Base-by-base conservation (phyloP, 164 flowering plant genomes). In the Sextonia rubra region DNA sequence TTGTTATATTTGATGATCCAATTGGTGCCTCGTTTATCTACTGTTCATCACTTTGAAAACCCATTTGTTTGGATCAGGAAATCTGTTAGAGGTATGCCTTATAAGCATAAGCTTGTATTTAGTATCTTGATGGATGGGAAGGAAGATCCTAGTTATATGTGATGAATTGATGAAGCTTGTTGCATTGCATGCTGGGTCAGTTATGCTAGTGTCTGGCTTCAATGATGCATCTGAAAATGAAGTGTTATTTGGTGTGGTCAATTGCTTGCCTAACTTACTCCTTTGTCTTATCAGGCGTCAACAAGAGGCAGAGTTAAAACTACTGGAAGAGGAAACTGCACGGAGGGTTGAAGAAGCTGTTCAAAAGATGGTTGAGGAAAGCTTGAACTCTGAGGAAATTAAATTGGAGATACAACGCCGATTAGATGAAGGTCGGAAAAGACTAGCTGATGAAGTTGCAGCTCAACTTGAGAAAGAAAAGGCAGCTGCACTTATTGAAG, bases 81-180 rank as follows among this genome's bases (percentile, higher is more conserved):
- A 76, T 86, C 90, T 72, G 77, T 89, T 93, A 90, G 94, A 93
- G 98, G 99, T 95, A 93, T 93, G 97, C 97, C 92, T 86, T 86
- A 81, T 84, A 92, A 84, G 88, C 90, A 86, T 83, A 79, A 85
- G 83, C 88, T 85, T 86, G 78, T 81, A 74, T 84, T 74, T 85
- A 81, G 85, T 87, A 81, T 86, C 79, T 81, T 79, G 82, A 74
- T 77, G 83, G 63, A 79, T 82, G 79, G 74, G 52, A 55, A 65
- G 77, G 82, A 80, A 89, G 93, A 91, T 87, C 4, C 20, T 77
- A 83, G 88, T 86, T 77, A 71, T 80, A 84, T 76, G 78, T 82
- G 75, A 77, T 73, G 66, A 74, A 76, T 73, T 68, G 71, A 72
- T 25, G 61, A 78, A 64, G 64, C 72, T 80, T 71, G 77, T 71